Evolutionary conservation across 768 basidiomycete species (phyloP), one percentile per base, ranked within the genome.

Genomic region (Macrolepiota albuminosa): DNA sequence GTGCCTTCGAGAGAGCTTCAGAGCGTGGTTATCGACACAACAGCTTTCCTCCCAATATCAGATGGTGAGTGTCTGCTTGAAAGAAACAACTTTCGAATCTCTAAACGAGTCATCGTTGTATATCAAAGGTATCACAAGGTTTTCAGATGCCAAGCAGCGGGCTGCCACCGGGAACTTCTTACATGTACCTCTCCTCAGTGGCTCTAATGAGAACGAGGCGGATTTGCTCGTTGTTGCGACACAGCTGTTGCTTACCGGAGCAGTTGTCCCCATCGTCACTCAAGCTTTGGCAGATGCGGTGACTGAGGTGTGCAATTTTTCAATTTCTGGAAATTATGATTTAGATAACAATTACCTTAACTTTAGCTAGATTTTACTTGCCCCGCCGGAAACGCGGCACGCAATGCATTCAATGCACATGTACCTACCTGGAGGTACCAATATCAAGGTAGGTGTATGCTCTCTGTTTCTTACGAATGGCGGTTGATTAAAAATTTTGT

Each of bases 41-140:
- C n/a, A n/a, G n/a, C n/a, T n/a, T n/a, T n/a, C n/a, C n/a, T n/a
- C n/a, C n/a, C n/a, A n/a, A n/a, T n/a, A n/a, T n/a, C n/a, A n/a
- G n/a, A n/a, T n/a, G n/a, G n/a, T n/a, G n/a, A n/a, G n/a, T n/a
- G n/a, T n/a, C n/a, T n/a, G n/a, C n/a, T n/a, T n/a, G n/a, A n/a
- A n/a, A n/a, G n/a, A n/a, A n/a, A 74, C 55, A 76, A 16, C n/a
- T 33, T 5, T 33, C 39, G 18, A 16, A 18, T 18, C 13, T 37
- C 50, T 36, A 0, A 3, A n/a, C 39, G 9, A 26, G 21, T 53
- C 21, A 33, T 29, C 3, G 6, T n/a, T n/a, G 8, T 18, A 21
- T 21, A 24, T 34, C n/a, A 7, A 29, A 66, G 73, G 69, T 61
- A 70, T 73, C 18, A 74, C 73, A 16, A 61, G 73, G 33, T 75